These are phyloP conservation scores for Groenewaldozyma tartarivorans DNA, from an alignment of 805 yeast species.

Conservation along the genomic window DNA sequence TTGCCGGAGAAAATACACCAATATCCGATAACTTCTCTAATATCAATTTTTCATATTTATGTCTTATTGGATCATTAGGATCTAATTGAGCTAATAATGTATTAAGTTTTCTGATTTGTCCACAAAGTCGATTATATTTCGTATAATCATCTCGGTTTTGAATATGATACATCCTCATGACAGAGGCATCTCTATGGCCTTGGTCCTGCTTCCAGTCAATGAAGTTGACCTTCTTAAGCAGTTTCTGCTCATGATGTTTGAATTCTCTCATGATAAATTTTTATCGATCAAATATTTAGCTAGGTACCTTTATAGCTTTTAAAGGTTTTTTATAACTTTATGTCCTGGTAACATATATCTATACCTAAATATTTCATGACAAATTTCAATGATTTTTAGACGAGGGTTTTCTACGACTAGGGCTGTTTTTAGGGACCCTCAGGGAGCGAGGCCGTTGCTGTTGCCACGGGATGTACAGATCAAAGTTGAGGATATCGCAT, in stretches of 20 bases:
- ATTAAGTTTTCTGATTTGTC: constrained; percentile 80
- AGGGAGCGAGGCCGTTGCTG: constrained; percentile 42
- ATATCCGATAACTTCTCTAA: constrained; percentile 79
- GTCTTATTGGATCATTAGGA: constrained; percentile 78
- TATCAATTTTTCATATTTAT: constrained; percentile 78
- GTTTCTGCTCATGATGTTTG: constrained; percentile 91
- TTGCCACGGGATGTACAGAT: constrained; percentile 53
- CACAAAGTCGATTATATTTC: constrained; percentile 87
- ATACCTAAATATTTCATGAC: constrained; percentile 1
- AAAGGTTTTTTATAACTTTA: background rate
- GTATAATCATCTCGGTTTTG: constrained; percentile 95
- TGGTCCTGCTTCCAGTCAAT: constrained; percentile 96
- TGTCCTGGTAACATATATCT: too few relatives aligned
- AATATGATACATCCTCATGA: constrained; percentile 88
- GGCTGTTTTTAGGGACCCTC: background rate
- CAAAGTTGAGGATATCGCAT: constrained; percentile 22
- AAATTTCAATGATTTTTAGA: background rate
- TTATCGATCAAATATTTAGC: too few relatives aligned
- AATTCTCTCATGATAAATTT: constrained; percentile 55
- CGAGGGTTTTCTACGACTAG: background rate
- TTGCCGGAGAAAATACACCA: constrained; percentile 72
- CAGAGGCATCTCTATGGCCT: constrained; percentile 92
- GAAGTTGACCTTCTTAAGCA: constrained; percentile 90
- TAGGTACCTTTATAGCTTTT: background rate
- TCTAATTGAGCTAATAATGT: constrained; percentile 76